These are phyloP conservation scores for Corrigiola litoralis DNA, from an alignment of 179 eudicot genomes.

Conservation along the genomic window DNA sequence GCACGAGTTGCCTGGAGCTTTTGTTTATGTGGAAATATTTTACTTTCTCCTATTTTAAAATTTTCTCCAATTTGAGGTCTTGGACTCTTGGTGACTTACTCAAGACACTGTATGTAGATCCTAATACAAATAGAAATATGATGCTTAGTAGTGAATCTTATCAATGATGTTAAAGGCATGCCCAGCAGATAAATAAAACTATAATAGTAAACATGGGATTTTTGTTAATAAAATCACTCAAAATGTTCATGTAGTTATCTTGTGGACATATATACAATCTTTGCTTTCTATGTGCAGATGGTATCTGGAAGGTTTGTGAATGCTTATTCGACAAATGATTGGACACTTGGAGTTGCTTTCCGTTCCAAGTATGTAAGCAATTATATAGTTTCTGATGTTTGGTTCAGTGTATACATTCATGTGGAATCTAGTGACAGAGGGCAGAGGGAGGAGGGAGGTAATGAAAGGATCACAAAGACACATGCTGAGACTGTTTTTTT, in stretches of 20 bases:
- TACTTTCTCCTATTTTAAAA: no score
- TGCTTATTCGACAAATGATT: conserved; percentile 76
- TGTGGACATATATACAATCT: neutral
- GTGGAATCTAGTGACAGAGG: no score
- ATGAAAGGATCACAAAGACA: neutral
- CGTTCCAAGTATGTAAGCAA: conserved; percentile 59
- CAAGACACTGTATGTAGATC: no score
- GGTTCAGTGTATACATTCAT: neutral
- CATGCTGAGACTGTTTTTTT: neutral
- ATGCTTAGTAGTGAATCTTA: no score
- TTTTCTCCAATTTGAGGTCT: no score
- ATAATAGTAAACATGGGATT: no score
- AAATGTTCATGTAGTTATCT: no score
- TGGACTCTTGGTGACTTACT: no score
- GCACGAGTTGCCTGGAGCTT: neutral
- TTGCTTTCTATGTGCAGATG: conserved; percentile 37
- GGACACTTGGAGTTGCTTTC: conserved; percentile 90
- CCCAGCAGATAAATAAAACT: no score
- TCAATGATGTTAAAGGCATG: no score
- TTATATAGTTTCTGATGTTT: neutral
- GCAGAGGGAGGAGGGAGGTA: neutral
- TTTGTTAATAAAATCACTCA: no score
- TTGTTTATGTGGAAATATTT: neutral
- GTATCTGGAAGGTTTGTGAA: conserved; percentile 88
- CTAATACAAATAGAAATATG: no score